Percentiles rank a stretch among this genome's conserved stretches.
Conservation (phyloP, 441 rosid genomes). For the Rhodomyrtus psidioides region DNA sequence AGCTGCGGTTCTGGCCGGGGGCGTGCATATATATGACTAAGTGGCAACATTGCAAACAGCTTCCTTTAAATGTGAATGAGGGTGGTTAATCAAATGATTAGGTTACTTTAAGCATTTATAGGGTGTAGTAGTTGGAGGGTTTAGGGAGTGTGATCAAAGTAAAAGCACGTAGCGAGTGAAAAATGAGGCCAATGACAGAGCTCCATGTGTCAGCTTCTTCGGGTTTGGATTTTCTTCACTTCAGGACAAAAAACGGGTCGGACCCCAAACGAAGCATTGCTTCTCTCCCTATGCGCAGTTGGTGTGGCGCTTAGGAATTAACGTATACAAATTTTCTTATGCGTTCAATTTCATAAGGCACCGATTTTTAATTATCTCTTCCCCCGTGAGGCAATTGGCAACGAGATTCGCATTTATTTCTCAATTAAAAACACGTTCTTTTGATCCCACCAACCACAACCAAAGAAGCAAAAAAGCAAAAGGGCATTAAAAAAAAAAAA, state of each 20-base stretch:
- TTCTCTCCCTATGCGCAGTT: not conserved
- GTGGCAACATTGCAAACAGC: not conserved
- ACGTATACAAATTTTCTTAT: not conserved
- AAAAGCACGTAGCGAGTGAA: not conserved
- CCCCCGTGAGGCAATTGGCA: not conserved
- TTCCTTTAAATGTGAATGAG: not conserved
- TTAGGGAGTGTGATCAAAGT: conserved; percentile 23
- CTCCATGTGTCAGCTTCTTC: conserved; percentile 28
- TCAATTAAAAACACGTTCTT: not conserved
- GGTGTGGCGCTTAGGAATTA: not conserved
- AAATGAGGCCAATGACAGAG: conserved; percentile 12
- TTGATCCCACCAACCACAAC: not conserved
- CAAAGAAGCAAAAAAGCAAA: not conserved
- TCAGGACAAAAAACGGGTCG: conserved; percentile 20
- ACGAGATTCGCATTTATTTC: not conserved
- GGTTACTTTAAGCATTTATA: not conserved
- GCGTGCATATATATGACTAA: conserved; percentile 3
- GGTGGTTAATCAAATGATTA: not conserved
- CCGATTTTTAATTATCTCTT: not conserved
- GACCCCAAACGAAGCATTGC: not conserved
- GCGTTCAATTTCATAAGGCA: not conserved
- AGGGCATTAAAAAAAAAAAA: too few species aligned
- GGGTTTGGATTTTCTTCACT: conserved; percentile 17
- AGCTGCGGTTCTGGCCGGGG: conserved; percentile 1
- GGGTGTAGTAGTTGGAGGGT: conserved; percentile 22